These are phyloP conservation scores for Xanthoparmelia taractica DNA, from an alignment of 495 filamentous ascomycete species.

Conservation along the genomic window DNA sequence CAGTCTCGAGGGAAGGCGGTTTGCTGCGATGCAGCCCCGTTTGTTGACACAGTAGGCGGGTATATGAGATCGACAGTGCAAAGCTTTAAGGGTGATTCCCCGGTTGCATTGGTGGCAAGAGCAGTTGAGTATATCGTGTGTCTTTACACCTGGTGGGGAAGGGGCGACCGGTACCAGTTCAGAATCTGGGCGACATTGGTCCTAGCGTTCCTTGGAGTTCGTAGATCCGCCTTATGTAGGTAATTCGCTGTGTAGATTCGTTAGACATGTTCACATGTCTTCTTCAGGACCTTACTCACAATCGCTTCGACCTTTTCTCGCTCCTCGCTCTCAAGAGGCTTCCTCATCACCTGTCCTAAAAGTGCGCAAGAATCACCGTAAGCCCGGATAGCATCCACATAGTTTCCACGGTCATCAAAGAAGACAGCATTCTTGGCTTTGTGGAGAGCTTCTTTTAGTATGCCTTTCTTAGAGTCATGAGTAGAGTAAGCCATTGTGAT, in stretches of 20 bases:
- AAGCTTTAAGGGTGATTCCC: no score
- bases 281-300: not conserved
- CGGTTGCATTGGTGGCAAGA: not conserved
- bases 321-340: not conserved
- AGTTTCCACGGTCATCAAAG: slow-evolving; percentile 8
- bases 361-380: slow-evolving; percentile 12
- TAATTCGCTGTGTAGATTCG: not conserved
- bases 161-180: not conserved
- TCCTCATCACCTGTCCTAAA: slow-evolving; percentile 15
- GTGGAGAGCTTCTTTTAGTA: slow-evolving; percentile 11
- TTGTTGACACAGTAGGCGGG: no score
- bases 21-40: no score
- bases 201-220: slow-evolving; percentile 11
- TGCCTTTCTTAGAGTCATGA: not conserved
- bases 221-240: slow-evolving; percentile 14
- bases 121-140: not conserved
- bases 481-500: slow-evolving; percentile 4
- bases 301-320: slow-evolving; percentile 10
- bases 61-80: no score
- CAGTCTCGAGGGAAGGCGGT: no score
- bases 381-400: slow-evolving; percentile 6
- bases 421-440: slow-evolving; percentile 14
- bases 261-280: not conserved
- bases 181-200: slow-evolving; percentile 6
- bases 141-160: no score